A percentile compares a stretch with the other conserved stretches of the same genome.
Evolutionary conservation across 352 stramenopile species (phyloP).

Genomic region (Phytophthora citrophthora): DNA sequence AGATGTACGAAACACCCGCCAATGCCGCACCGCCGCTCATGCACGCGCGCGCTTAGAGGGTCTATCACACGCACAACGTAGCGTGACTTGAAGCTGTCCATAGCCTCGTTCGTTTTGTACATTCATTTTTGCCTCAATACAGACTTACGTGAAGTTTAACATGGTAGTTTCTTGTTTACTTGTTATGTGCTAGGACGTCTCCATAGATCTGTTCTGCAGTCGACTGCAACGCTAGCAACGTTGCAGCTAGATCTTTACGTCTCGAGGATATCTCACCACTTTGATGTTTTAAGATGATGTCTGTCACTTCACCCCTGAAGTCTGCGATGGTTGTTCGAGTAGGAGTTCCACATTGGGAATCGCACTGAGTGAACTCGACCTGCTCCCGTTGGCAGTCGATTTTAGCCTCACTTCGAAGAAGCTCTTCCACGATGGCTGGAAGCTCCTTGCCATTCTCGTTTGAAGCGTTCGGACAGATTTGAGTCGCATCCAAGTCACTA

Average conservation of each 20-base stretch:
- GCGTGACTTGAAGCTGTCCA: constrained; percentile 24
- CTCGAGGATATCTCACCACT: too few species aligned
- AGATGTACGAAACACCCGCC: constrained; percentile 65
- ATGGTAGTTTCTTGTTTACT: neutral
- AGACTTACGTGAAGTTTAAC: constrained; percentile 37
- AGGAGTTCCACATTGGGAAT: too few species aligned
- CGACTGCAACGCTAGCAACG: too few species aligned
- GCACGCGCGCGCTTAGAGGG: constrained; percentile 37
- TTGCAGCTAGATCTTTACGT: too few species aligned
- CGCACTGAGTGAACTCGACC: too few species aligned
- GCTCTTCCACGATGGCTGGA: neutral
- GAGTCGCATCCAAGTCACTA: constrained; percentile 1
- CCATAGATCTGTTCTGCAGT: constrained; percentile 12
- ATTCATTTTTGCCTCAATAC: constrained; percentile 42
- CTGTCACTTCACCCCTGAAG: too few species aligned
- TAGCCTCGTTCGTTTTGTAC: constrained; percentile 33
- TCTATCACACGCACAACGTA: neutral
- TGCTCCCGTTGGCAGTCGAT: neutral
- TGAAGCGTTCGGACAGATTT: neutral
- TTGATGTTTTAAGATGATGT: too few species aligned
- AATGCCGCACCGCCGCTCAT: constrained; percentile 45
- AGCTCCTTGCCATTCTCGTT: neutral
- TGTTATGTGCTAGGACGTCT: constrained; percentile 6
- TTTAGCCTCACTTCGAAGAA: neutral
- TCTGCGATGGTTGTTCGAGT: too few species aligned